These are phyloP conservation scores for Rosa rugosa DNA, from an alignment of 306 rosid genomes.

Conservation along the genomic window DNA sequence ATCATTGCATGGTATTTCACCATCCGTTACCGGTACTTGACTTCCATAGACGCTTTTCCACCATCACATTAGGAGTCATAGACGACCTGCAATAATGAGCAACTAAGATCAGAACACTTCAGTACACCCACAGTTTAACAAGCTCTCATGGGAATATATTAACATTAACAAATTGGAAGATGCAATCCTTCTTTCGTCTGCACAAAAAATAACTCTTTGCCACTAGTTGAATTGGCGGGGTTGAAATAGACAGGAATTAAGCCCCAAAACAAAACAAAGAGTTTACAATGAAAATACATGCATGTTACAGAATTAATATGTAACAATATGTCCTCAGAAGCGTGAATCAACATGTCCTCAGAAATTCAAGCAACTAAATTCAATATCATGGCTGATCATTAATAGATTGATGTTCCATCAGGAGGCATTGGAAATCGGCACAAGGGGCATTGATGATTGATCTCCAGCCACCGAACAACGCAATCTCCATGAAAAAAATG, in stretches of 20 bases:
- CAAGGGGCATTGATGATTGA: background rate
- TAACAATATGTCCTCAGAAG: too few relatives aligned
- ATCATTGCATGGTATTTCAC: background rate
- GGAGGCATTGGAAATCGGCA: slow-evolving; percentile 11
- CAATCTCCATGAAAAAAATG: slow-evolving; percentile 17
- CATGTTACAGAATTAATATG: background rate
- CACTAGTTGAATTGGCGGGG: background rate
- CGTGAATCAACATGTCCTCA: background rate
- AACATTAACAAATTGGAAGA: background rate
- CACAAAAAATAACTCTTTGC: background rate
- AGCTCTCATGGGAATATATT: background rate
- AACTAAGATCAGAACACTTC: background rate
- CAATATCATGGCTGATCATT: background rate
- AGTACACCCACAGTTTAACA: background rate
- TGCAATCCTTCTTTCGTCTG: background rate
- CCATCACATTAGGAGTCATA: background rate
- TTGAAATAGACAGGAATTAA: background rate
- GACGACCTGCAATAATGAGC: background rate
- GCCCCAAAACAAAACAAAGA: background rate
- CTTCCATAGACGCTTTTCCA: background rate
- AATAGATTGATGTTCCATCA: background rate
- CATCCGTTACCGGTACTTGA: background rate
- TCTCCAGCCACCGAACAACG: slow-evolving; percentile 3
- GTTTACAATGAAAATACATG: background rate
- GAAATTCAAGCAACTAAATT: background rate